phyloP scores from a whole-genome alignment of 371 early-diverging fungal genomes.

The Fennellomyces sp. region DNA sequence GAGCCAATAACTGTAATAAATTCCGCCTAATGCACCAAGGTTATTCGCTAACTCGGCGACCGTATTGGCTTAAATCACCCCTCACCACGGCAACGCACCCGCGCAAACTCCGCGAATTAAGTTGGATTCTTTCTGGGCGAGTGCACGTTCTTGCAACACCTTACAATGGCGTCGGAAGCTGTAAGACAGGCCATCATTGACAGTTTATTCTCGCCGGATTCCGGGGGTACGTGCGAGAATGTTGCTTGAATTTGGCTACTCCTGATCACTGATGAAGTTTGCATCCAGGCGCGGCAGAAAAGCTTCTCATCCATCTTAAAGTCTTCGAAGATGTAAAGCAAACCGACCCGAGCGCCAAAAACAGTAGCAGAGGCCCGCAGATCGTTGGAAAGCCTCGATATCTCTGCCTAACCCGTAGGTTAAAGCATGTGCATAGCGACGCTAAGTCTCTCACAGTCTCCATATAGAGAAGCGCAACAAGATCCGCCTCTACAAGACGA shows the following conservation, averaged over 20 bases:
- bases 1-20: too few species aligned
- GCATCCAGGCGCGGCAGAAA: conserved; percentile 34
- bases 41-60: too few species aligned
- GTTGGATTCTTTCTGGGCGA: neutral
- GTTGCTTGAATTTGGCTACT: too few species aligned
- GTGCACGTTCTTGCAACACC: conserved; percentile 1
- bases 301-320: conserved; percentile 47
- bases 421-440: neutral
- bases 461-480: conserved; percentile 47
- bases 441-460: too few species aligned
- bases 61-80: too few species aligned
- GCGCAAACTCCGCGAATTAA: neutral
- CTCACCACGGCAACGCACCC: too few species aligned
- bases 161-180: conserved; percentile 24
- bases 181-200: conserved; percentile 44
- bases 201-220: conserved; percentile 42
- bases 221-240: conserved; percentile 8
- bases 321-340: conserved; percentile 54
- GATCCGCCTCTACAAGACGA: conserved; percentile 58
- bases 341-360: conserved; percentile 22
- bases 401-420: conserved; percentile 50
- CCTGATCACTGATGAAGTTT: too few species aligned
- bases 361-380: conserved; percentile 18
- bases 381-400: conserved; percentile 54
- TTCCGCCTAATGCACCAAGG: too few species aligned